A percentile compares a stretch with the other conserved stretches of the same genome.
phyloP scores from a whole-genome alignment of 176 grass and related monocot species.

The Puya raimondii region DNA sequence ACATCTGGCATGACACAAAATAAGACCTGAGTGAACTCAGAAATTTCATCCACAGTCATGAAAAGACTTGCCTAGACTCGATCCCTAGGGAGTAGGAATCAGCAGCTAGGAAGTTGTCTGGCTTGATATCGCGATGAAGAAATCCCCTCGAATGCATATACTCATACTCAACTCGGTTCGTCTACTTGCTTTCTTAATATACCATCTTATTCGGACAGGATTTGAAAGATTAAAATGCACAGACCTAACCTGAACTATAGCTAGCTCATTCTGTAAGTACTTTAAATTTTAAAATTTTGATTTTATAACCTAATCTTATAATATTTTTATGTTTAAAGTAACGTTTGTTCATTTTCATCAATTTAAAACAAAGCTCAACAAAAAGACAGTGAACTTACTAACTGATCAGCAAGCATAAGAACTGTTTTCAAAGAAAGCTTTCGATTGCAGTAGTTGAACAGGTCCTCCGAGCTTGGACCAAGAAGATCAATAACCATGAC shows the following conservation, averaged over 20 bases:
- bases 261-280: too few relatives aligned
- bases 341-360: too few relatives aligned
- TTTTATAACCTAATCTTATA: too few relatives aligned
- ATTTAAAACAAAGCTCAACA: too few relatives aligned
- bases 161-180: conserved; percentile 40
- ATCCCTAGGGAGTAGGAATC: too few relatives aligned
- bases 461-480: conserved; percentile 73
- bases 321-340: too few relatives aligned
- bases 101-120: conserved; percentile 44
- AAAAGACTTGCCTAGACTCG: too few relatives aligned
- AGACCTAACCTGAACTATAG: too few relatives aligned
- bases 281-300: too few relatives aligned
- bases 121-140: conserved; percentile 77
- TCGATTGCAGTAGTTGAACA: conserved; percentile 76
- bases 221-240: neutral
- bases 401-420: conserved; percentile 82
- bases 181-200: conserved; percentile 10
- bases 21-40: neutral
- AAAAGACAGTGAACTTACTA: conserved; percentile 30
- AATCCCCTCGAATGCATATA: conserved; percentile 59
- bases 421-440: conserved; percentile 79
- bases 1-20: neutral
- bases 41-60: too few relatives aligned
- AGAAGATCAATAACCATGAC: conserved; percentile 80
- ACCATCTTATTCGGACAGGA: neutral